Evolutionary conservation across 2,329 filamentous ascomycete species (phyloP), one percentile per base, ranked within the genome.

Genomic region (Colletotrichum ledebouriae): DNA sequence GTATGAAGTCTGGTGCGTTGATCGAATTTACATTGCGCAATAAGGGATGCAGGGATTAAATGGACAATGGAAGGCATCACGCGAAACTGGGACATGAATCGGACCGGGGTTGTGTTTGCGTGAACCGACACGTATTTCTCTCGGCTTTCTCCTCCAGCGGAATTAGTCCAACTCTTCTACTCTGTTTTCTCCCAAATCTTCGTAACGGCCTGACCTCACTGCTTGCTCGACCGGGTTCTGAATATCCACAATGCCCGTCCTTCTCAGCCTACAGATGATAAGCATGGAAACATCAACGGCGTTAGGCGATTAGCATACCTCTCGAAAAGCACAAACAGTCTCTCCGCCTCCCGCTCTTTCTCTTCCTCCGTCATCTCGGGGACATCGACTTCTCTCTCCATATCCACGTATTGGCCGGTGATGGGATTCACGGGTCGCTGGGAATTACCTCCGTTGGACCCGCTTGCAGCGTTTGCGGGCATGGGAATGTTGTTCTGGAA

Each of bases 331-430:
- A 97, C 94, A 80, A 97, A 98, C 1, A 98, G 79, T 64, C 89
- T 87, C 79, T 98, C 95, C 0, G 94, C 95, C 76, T 99, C 96
- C 66, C 92, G 85, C 78, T 97, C 93, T 78, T 95, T 98, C 81
- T 98, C 95, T 72, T 94, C 94, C 53, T 92, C 84, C 0, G 92
- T 96, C 95, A 98, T 97, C 56, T 92, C 88, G 1, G 89, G 88
- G 11, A 83, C 78, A 4, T 88, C 81, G 6, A 87, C 82, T 6
- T 82, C 79, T 61, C 84, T 85, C 78, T 95, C 92, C 42, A 83
- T 85, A 72, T 94, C 90, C 58, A 93, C 75, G 71, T 91, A 89
- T 78, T 98, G 94, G 0, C 94, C 94, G 1, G 94, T 98, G 37
- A 98, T 88, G 0, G 94, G 94, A 72, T 98, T 98, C 59, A 97